Conservation (phyloP, 2,329 filamentous ascomycete species). For the Hypoxylon sp. region DNA sequence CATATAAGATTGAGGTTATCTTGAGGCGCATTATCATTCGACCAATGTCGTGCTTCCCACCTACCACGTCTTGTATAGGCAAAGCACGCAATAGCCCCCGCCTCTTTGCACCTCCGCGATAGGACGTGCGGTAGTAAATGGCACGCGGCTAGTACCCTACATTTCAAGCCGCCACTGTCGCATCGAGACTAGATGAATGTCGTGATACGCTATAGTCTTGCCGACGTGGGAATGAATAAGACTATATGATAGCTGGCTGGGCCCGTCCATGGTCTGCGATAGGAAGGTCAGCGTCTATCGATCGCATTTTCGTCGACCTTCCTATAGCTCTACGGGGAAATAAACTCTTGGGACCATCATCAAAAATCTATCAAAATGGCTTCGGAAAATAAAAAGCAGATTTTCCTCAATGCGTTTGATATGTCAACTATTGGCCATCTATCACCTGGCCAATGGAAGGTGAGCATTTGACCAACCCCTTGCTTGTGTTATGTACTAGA, state of each 20-base stretch:
- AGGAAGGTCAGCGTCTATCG: conserved; percentile 6
- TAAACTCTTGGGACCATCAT: neutral
- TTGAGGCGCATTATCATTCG: conserved; percentile 23
- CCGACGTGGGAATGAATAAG: conserved; percentile 4
- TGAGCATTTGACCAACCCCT: conserved; percentile 46
- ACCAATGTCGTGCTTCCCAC: conserved; percentile 21
- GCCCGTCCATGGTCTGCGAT: conserved; percentile 1
- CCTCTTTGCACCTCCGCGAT: conserved; percentile 37
- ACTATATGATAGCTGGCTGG: conserved; percentile 7
- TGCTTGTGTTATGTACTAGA: neutral
- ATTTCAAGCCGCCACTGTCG: conserved; percentile 7
- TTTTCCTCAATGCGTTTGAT: conserved; percentile 71
- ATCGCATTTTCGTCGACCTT: no score
- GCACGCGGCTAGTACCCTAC: conserved; percentile 16
- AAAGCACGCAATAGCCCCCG: conserved; percentile 37
- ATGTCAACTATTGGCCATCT: conserved; percentile 72
- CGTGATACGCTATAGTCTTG: conserved; percentile 8
- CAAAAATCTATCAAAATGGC: conserved; percentile 13
- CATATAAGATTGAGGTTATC: conserved; percentile 28
- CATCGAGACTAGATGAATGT: conserved; percentile 10
- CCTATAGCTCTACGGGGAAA: neutral
- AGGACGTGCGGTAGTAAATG: conserved; percentile 24
- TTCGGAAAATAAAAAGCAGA: conserved; percentile 57
- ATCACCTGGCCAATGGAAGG: conserved; percentile 73
- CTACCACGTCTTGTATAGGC: conserved; percentile 23